Conservation (phyloP, 495 filamentous ascomycete species). For the Neurospora sp. region DNA sequence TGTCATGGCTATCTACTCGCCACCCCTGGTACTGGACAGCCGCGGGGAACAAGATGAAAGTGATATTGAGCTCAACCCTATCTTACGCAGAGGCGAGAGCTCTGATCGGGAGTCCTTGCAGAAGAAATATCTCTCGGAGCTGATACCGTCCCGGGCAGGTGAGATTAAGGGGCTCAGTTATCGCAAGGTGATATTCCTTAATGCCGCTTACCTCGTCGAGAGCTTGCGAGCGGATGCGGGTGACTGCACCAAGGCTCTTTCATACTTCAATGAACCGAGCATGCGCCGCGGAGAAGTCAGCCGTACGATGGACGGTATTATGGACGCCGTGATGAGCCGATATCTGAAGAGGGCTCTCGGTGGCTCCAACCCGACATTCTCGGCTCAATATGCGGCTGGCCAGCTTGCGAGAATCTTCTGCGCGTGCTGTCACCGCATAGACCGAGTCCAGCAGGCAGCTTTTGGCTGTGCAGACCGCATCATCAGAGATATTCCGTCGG, state of each 20-base stretch:
- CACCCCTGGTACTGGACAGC: slow-evolving; percentile 72
- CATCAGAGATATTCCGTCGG: slow-evolving; percentile 71
- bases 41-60: slow-evolving; percentile 82
- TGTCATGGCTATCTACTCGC: slow-evolving; percentile 73
- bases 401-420: slow-evolving; percentile 78
- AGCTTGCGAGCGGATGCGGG: slow-evolving; percentile 71
- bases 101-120: slow-evolving; percentile 67
- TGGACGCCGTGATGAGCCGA: slow-evolving; percentile 56
- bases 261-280: slow-evolving; percentile 86
- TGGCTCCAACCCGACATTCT: slow-evolving; percentile 61
- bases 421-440: slow-evolving; percentile 84
- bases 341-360: slow-evolving; percentile 64
- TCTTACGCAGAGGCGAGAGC: slow-evolving; percentile 71
- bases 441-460: slow-evolving; percentile 77
- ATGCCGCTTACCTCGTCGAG: slow-evolving; percentile 76
- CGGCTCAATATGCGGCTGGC: slow-evolving; percentile 73
- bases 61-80: slow-evolving; percentile 89
- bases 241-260: slow-evolving; percentile 75
- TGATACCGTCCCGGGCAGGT: slow-evolving; percentile 62
- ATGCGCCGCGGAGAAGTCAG: slow-evolving; percentile 70
- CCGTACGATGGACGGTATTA: slow-evolving; percentile 76
- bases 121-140: slow-evolving; percentile 59
- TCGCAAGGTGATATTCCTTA: slow-evolving; percentile 81
- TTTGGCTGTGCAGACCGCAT: slow-evolving; percentile 73
- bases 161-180: slow-evolving; percentile 76